A percentile compares a stretch with the other conserved stretches of the same genome.
Conservation (phyloP, 1,284 basidiomycete genomes). For the Malassezia sympodialis region DNA sequence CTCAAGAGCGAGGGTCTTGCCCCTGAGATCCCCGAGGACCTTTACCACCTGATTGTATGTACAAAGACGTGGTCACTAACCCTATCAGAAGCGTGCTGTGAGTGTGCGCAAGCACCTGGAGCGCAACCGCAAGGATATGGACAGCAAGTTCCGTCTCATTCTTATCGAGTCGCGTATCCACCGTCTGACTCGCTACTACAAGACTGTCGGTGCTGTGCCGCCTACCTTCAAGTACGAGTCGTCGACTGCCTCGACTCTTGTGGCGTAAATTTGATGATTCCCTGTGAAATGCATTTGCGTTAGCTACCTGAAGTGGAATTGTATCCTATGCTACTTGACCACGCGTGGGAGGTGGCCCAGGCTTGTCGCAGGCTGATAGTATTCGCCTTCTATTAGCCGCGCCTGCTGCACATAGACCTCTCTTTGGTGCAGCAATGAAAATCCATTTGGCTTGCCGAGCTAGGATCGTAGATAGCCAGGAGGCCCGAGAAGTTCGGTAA, state of each 20-base stretch:
- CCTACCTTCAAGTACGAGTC: constrained; percentile 70
- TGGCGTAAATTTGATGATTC: constrained; percentile 35
- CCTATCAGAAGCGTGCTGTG: constrained; percentile 77
- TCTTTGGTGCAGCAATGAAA: constrained; percentile 7
- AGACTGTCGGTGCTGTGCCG: constrained; percentile 91
- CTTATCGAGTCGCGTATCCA: constrained; percentile 98
- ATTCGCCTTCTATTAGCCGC: neutral
- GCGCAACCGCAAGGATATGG: constrained; percentile 79
- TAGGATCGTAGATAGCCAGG: neutral
- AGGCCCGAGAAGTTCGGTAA: too few relatives aligned
- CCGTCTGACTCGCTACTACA: constrained; percentile 89
- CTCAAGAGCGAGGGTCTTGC: constrained; percentile 91
- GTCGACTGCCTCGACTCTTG: constrained; percentile 48
- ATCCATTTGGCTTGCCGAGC: neutral
- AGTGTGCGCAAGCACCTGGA: constrained; percentile 97
- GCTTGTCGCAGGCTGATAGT: neutral
- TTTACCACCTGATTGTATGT: constrained; percentile 78
- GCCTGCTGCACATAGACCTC: neutral
- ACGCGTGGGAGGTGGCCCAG: neutral
- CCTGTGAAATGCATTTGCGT: constrained; percentile 8
- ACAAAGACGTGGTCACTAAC: neutral
- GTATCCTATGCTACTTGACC: constrained; percentile 1
- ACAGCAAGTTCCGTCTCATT: constrained; percentile 84
- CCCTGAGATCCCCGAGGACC: constrained; percentile 95
- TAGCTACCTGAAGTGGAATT: neutral